A percentile compares a stretch with the other conserved stretches of the same genome.
Conservation (phyloP, 1,284 basidiomycete genomes). For the Microbotryum violaceum region DNA sequence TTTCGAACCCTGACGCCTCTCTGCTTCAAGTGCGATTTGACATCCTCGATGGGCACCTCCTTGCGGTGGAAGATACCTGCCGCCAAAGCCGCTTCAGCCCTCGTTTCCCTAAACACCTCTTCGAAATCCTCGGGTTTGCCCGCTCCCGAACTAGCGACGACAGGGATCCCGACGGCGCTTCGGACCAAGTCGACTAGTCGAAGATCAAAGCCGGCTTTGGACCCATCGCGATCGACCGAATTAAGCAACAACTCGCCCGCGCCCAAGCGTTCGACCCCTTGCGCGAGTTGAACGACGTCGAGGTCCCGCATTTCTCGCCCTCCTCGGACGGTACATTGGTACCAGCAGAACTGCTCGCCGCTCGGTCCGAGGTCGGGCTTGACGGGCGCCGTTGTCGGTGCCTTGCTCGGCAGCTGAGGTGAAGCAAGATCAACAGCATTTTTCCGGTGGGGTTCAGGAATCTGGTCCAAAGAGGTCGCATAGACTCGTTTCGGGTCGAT, state of each 20-base stretch:
- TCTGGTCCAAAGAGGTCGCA: constrained; percentile 53
- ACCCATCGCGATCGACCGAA: constrained; percentile 94
- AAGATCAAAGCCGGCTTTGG: constrained; percentile 84
- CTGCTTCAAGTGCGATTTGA: constrained; percentile 39
- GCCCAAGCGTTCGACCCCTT: constrained; percentile 79
- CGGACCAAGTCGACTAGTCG: constrained; percentile 72
- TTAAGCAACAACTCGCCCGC: constrained; percentile 95
- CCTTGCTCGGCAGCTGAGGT: constrained; percentile 38
- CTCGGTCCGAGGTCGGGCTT: constrained; percentile 40
- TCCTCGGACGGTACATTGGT: constrained; percentile 93
- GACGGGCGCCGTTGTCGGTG: constrained; percentile 8
- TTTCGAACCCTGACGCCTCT: constrained; percentile 20
- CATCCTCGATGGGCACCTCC: constrained; percentile 58
- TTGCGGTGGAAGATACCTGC: constrained; percentile 95
- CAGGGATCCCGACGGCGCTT: constrained; percentile 71
- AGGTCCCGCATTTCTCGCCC: constrained; percentile 79
- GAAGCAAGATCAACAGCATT: constrained; percentile 60
- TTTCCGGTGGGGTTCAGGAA: constrained; percentile 54
- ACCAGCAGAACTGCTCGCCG: constrained; percentile 85
- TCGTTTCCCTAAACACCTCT: constrained; percentile 70
- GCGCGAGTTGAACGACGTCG: constrained; percentile 86
- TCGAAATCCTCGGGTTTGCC: constrained; percentile 75
- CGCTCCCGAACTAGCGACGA: constrained; percentile 91
- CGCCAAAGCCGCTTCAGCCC: constrained; percentile 85
- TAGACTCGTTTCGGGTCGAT: constrained; percentile 89